A percentile compares a stretch with the other conserved stretches of the same genome.
phyloP scores from a whole-genome alignment of 257 asterid species.

The Solanum lycopersicoides region DNA sequence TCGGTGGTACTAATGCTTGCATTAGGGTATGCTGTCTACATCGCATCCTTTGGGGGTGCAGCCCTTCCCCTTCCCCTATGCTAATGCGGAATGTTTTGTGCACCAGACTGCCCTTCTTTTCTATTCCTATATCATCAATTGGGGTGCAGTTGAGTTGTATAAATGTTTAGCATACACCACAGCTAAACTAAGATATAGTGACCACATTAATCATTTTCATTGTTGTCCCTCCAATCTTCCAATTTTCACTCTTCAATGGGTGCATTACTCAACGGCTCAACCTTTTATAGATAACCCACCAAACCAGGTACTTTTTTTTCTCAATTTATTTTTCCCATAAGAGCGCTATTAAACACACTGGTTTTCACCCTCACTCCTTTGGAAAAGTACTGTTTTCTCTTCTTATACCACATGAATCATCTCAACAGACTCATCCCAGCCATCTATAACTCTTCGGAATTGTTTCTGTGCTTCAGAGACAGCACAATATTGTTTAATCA shows the following conservation, averaged over 20 bases:
- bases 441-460: neutral
- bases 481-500: neutral
- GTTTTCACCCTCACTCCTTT: neutral
- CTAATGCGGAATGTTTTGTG: neutral
- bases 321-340: neutral
- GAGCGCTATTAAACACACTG: neutral
- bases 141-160: neutral
- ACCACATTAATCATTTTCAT: neutral
- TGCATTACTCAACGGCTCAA: neutral
- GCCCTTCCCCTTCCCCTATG: neutral
- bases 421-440: neutral
- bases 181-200: neutral
- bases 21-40: neutral
- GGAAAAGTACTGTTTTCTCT: neutral
- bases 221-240: neutral
- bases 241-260: neutral
- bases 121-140: neutral
- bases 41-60: neutral
- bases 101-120: neutral
- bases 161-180: neutral
- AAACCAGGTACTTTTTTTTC: neutral
- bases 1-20: neutral
- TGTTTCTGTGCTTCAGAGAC: neutral
- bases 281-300: neutral
- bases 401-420: neutral